Conservation (phyloP, 2,329 filamentous ascomycete species). For the Neofusicoccum laricinum region DNA sequence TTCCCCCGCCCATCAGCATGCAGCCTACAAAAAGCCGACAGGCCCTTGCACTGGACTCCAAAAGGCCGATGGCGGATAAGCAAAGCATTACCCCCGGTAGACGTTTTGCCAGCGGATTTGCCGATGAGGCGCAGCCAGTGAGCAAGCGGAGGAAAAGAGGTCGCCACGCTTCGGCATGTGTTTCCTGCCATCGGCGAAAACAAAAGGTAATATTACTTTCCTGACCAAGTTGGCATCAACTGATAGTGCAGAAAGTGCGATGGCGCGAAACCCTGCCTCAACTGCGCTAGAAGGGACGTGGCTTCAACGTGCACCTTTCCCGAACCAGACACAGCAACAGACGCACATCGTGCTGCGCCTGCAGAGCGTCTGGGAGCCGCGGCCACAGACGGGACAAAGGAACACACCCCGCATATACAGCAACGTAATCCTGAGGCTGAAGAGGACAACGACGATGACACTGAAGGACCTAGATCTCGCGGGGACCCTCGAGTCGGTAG, state of each 20-base stretch:
- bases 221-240: neutral
- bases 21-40: neutral
- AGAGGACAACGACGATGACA: neutral
- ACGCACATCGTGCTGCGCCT: neutral
- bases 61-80: neutral
- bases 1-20: neutral
- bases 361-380: neutral
- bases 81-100: neutral
- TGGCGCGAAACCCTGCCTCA: constrained; percentile 22
- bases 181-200: constrained; percentile 21
- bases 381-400: neutral
- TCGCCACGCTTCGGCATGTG: constrained; percentile 21
- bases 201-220: constrained; percentile 19
- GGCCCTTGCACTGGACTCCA: neutral
- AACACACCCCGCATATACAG: too few relatives aligned
- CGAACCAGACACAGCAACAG: constrained; percentile 16
- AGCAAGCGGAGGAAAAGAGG: constrained; percentile 21
- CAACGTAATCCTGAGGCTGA: neutral
- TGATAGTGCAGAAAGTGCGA: constrained; percentile 19
- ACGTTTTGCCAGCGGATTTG: neutral
- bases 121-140: neutral
- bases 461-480: neutral
- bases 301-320: constrained; percentile 19
- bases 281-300: constrained; percentile 21
- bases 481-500: constrained; percentile 21